Evolutionary conservation across 106 monocot genomes (phyloP), one percentile per base, ranked within the genome.

Genomic region (Dioscorea dumetorum): DNA sequence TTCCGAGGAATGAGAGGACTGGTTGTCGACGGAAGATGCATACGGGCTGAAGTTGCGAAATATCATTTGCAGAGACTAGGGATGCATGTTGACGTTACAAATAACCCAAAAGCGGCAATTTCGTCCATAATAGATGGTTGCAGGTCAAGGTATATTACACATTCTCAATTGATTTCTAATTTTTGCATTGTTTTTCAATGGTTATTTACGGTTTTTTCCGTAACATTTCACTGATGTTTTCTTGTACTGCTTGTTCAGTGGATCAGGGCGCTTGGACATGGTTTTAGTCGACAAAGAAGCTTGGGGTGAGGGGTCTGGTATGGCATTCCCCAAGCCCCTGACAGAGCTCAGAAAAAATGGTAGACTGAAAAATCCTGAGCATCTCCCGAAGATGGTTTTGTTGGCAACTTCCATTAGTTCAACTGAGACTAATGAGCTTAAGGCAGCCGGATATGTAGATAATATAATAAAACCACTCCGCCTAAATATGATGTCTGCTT

Each of bases 381-480:
- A 41, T 53, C 73, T 67, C 17, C 89, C 89, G 52, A 94, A 87
- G 71, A 64, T 94, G 63, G 74, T 94, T 67, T 66, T 94, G 14
- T 64, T 94, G 65, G 84, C 84, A 61, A 86, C 74, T 24, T 86
- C 90, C 33, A 41, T 86, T 57, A 81, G 61, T 53, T 70, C 75
- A 48, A 1, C 65, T 20, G 79, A 90, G 57, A 33, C 68, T 51
- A 77, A 84, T 32, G 75, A 71, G 8, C 50, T 86, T n/a, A 81
- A 84, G 60, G 72, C 74, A 9, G 68, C 74, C 8, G 88, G 86
- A 50, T 81, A 81, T 70, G 58, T 62, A 19, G 84, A 94, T 69
- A 67, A 67, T 62, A 82, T 94, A 20, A 72, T 84, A 70, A 94
- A 94, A 57, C 94, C 94, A 24, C 81, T 94, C 50, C 83, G 90